phyloP scores from a whole-genome alignment of 2,329 filamentous ascomycete genomes.

The Fusarium buxicola region DNA sequence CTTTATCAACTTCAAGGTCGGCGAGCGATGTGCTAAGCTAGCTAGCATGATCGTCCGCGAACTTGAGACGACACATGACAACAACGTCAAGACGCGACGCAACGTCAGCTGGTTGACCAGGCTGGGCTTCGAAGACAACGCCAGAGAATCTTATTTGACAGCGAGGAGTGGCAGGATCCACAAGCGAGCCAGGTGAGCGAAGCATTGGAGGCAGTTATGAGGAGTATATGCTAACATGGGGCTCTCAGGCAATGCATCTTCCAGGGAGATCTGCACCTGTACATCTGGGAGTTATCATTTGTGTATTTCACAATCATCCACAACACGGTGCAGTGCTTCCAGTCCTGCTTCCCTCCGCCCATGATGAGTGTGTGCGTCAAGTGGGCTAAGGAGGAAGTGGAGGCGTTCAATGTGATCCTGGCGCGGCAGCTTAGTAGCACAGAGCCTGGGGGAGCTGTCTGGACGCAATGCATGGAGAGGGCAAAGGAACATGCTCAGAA shows the following conservation, averaged over 20 bases:
- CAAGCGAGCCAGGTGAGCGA: slow-evolving; percentile 78
- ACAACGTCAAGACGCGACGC: slow-evolving; percentile 79
- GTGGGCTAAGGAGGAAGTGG: slow-evolving; percentile 97
- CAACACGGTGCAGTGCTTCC: slow-evolving; percentile 92
- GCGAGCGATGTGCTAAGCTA: slow-evolving; percentile 83
- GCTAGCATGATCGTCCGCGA: slow-evolving; percentile 82
- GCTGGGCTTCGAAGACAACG: slow-evolving; percentile 90
- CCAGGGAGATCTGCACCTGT: slow-evolving; percentile 90
- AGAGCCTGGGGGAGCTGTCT: slow-evolving; percentile 78
- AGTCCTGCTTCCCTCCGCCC: slow-evolving; percentile 83
- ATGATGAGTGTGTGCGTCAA: slow-evolving; percentile 97
- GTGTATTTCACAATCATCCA: slow-evolving; percentile 95
- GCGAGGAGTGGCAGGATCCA: slow-evolving; percentile 83
- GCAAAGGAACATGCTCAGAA: slow-evolving; percentile 84
- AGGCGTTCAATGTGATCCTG: slow-evolving; percentile 87
- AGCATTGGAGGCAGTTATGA: too few species aligned
- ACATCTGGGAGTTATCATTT: slow-evolving; percentile 95
- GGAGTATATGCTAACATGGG: slow-evolving; percentile 18
- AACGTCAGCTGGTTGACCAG: slow-evolving; percentile 87
- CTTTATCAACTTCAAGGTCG: slow-evolving; percentile 91
- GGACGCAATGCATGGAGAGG: slow-evolving; percentile 84
- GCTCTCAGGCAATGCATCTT: slow-evolving; percentile 87
- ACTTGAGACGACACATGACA: slow-evolving; percentile 80
- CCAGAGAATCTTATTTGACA: slow-evolving; percentile 86
- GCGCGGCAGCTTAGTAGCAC: slow-evolving; percentile 88